Conservation (phyloP, 2,329 filamentous ascomycete genomes). For the Sordariomycetes sp. region DNA sequence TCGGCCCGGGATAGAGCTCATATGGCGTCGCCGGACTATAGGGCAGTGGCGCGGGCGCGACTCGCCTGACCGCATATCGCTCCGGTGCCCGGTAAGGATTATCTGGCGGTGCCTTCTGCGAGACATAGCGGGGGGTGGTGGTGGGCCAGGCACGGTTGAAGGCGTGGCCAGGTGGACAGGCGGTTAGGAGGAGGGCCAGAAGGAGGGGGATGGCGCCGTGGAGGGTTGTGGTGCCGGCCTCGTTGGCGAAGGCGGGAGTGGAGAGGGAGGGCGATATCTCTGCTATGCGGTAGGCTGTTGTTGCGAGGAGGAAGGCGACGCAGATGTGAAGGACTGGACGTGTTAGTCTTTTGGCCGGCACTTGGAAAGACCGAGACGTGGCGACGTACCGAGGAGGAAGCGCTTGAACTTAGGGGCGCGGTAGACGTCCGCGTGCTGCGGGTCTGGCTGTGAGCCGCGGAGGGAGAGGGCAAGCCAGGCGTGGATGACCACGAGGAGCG, state of each 20-base stretch:
- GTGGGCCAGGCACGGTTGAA: slow-evolving; percentile 25
- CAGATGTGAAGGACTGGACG: slow-evolving; percentile 22
- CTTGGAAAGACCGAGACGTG: neutral
- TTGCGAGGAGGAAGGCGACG: slow-evolving; percentile 21
- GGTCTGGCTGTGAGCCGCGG: slow-evolving; percentile 22
- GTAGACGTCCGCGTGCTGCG: slow-evolving; percentile 24
- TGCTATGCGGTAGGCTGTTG: slow-evolving; percentile 26
- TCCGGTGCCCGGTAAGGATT: neutral
- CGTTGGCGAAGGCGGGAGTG: slow-evolving; percentile 21
- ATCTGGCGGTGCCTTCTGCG: slow-evolving; percentile 1
- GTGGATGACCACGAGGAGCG: slow-evolving; percentile 22
- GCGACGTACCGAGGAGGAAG: slow-evolving; percentile 28
- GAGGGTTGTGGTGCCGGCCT: slow-evolving; percentile 22
- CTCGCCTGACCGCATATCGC: neutral
- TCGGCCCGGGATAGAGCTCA: neutral
- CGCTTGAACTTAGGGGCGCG: slow-evolving; percentile 25
- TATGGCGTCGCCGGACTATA: neutral
- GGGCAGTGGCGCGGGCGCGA: neutral
- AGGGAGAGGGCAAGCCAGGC: slow-evolving; percentile 26
- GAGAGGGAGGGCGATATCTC: slow-evolving; percentile 22
- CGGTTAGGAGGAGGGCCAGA: slow-evolving; percentile 18
- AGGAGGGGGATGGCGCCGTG: slow-evolving; percentile 26
- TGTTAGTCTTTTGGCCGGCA: neutral
- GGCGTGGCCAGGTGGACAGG: slow-evolving; percentile 22
- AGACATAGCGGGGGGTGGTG: slow-evolving; percentile 17